Base-by-base conservation (phyloP, 31 red algal genomes). In the Endocladia muricata region DNA sequence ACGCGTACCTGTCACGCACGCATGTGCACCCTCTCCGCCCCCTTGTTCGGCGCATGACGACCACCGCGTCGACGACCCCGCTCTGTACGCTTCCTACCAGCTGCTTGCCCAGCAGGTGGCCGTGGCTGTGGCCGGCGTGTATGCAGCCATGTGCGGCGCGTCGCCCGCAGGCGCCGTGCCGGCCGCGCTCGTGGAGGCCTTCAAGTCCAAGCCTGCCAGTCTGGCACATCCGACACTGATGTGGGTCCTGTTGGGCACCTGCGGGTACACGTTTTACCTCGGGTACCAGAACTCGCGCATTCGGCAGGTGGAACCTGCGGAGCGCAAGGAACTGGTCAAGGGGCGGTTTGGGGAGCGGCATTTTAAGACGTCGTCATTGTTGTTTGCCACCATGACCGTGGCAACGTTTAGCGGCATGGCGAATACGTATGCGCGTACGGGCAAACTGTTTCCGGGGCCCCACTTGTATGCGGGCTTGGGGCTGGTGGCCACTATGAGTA, bases 371-470 rank as follows among this genome's bases (percentile, higher is more conserved):
- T 80, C 86, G 28, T 74, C 86, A 25, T 9, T 56, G 22, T 56
- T 98, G 34, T 78, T 94, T 73, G 95, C 91, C 13, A 52, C 91
- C 2, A 87, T 91, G 81, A 94, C 95, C 7, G 23, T 86, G 37
- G 62, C 81, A 28, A 98, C 95, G 42, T 98, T 98, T 57, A 66
- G 68, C 37, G 95, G 95, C 33, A 98, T 98, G 95, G 90, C 85
- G 30, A 98, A 98, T 61, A 98, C 95, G 31, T 98, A 73, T 63
- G 70, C 90, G 4, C 79, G 95, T 28, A 86, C 95, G 28, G 95
- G 95, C 17, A 98, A 98, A 61, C 69, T 98, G 4, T 98, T 98
- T 79, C 95, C 95, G 0, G 95, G 95, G 19, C 95, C 95, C 2
- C 95, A 98, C 82, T 85, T 98, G 57, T 98, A 98, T 59, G 86